Percentiles rank a stretch among this genome's conserved stretches.
Evolutionary conservation across 2,329 filamentous ascomycete genomes (phyloP).

Genomic region (Pleoardoris graminearum): DNA sequence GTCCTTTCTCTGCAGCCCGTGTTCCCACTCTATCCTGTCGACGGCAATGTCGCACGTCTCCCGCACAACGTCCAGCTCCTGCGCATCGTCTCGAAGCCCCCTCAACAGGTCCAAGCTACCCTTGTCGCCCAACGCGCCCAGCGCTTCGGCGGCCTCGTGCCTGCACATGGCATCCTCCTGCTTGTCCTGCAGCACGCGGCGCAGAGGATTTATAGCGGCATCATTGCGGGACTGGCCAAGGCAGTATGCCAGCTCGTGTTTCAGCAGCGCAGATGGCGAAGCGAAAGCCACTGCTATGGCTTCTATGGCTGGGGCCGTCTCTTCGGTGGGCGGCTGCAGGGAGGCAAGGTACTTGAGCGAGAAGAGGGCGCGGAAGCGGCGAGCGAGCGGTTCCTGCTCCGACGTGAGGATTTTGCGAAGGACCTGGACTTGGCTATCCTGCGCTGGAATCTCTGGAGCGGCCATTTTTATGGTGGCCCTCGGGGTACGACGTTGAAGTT

Average conservation of each 20-base stretch:
- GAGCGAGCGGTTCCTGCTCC: slow-evolving; percentile 78
- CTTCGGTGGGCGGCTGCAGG: slow-evolving; percentile 59
- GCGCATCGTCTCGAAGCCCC: slow-evolving; percentile 71
- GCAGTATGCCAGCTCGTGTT: slow-evolving; percentile 97
- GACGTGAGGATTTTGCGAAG: slow-evolving; percentile 78
- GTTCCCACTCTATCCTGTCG: slow-evolving; percentile 91
- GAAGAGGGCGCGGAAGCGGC: slow-evolving; percentile 95
- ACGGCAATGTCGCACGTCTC: slow-evolving; percentile 98
- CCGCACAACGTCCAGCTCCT: slow-evolving; percentile 78
- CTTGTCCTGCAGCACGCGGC: slow-evolving; percentile 72
- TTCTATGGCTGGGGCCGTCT: slow-evolving; percentile 66
- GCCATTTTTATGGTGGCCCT: slow-evolving; percentile 25
- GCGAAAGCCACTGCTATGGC: slow-evolving; percentile 87
- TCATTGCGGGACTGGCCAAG: slow-evolving; percentile 85
- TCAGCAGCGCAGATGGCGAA: slow-evolving; percentile 85
- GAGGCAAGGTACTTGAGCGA: slow-evolving; percentile 92
- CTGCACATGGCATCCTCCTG: slow-evolving; percentile 93
- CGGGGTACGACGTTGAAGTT: no score
- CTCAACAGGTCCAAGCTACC: slow-evolving; percentile 74
- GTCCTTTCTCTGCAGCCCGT: slow-evolving; percentile 58
- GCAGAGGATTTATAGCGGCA: slow-evolving; percentile 72
- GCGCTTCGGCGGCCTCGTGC: slow-evolving; percentile 93
- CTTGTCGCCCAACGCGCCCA: slow-evolving; percentile 80
- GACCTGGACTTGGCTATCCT: slow-evolving; percentile 57
- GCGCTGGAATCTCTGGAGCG: slow-evolving; percentile 21